phyloP scores from a whole-genome alignment of 1,284 basidiomycete species.

The Vanrija pseudolonga region DNA sequence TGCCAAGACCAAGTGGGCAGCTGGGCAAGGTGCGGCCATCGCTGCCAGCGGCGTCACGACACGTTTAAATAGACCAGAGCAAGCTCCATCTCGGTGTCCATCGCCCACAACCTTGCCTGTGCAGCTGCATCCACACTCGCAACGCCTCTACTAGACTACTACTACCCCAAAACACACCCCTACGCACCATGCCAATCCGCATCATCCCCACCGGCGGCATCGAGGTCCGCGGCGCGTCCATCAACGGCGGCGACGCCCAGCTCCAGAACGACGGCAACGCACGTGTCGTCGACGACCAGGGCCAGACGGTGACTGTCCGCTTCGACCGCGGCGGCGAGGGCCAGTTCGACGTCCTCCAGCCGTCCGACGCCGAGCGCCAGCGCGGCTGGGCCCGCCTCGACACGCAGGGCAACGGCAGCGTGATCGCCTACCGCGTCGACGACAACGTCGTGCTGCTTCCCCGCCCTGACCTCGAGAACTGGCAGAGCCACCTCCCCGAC shows the following conservation, averaged over 20 bases:
- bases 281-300: conserved; percentile 1
- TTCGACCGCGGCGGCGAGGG: conserved; percentile 9
- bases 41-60: not conserved
- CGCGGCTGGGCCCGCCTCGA: conserved; percentile 13
- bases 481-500: conserved; percentile 13
- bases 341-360: not conserved
- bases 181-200: conserved; percentile 9
- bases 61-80: too few relatives aligned
- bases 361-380: conserved; percentile 3
- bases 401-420: not conserved
- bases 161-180: conserved; percentile 3
- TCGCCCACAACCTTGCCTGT: conserved; percentile 15
- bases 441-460: conserved; percentile 13
- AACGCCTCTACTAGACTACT: too few relatives aligned
- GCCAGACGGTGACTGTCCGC: conserved; percentile 1
- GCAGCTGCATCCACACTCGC: conserved; percentile 15
- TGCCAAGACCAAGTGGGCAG: too few relatives aligned
- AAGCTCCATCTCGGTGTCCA: too few relatives aligned
- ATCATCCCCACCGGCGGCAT: conserved; percentile 11
- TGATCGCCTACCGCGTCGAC: conserved; percentile 11
- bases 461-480: conserved; percentile 1
- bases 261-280: conserved; percentile 12
- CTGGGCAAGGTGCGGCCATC: too few relatives aligned
- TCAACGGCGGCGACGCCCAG: conserved; percentile 10
- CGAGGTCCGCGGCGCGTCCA: conserved; percentile 7